Evolutionary conservation across 305 asterid species (phyloP), one percentile per base, ranked within the genome.

Genomic region (Plantago coronopus): DNA sequence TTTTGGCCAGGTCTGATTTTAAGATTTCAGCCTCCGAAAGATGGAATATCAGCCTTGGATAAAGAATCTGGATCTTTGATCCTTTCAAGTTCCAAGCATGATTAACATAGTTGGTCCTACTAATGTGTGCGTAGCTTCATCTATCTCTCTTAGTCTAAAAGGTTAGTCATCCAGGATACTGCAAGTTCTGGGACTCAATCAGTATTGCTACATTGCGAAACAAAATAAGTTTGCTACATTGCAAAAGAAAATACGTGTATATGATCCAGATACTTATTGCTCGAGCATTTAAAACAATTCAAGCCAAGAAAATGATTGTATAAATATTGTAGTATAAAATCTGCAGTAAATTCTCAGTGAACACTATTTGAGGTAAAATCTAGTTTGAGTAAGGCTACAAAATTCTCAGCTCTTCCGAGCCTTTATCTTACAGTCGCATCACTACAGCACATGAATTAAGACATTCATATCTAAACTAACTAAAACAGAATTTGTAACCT

Each of bases 371-470:
- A 12, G 18, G 19, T 53, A 51, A 57, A 18, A 61, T 54, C 55
- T 69, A 59, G 21, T 65, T 64, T 40, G 40, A 56, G 69, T 46
- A 45, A 65, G 56, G 57, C 55, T 21, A 54, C 73, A 74, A 63
- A 62, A 69, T 56, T 57, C 66, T 64, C 50, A 38, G 55, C 72
- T 59, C 74, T 54, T 45, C 66, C 44, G 58, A 59, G 61, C 72
- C 72, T 62, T 62, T 61, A 69, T 57, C 62, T 62, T 71, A 74
- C 59, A 21, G 49, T 53, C 1, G 22, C 68, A 54, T 31, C 53
- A 53, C 37, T 38, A 68, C 38, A 58, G 1, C 57, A 54, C 11
- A 23, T 21, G 18, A 19, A 45, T n/a, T 17, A 62, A 18, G 13
- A 37, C 31, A 68, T n/a, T 37, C 56, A 65, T 27, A 47, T 29